These are phyloP conservation scores for Myriosclerotinia scirpicola DNA, from an alignment of 2,329 filamentous ascomycete genomes.

Conservation along the genomic window DNA sequence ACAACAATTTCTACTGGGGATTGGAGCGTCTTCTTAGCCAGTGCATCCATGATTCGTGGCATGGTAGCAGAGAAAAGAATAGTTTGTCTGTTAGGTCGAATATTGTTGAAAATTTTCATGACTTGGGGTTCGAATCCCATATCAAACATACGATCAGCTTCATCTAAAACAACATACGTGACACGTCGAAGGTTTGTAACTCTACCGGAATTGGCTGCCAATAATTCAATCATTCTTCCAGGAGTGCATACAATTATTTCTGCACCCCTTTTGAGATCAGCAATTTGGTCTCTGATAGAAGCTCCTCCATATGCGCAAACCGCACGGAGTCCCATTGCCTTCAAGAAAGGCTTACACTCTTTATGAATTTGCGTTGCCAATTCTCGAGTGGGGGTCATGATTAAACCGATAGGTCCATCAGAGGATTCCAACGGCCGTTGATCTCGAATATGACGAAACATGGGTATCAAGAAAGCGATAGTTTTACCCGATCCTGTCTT, in stretches of 20 bases:
- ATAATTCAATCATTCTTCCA: conserved; percentile 90
- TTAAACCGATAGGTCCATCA: conserved; percentile 83
- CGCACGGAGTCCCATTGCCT: conserved; percentile 77
- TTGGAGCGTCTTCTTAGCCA: conserved; percentile 84
- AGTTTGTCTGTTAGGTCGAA: conserved; percentile 88
- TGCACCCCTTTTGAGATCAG: conserved; percentile 89
- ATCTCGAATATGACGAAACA: conserved; percentile 98
- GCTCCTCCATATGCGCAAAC: conserved; percentile 94
- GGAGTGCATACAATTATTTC: conserved; percentile 96
- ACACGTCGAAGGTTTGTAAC: conserved; percentile 88
- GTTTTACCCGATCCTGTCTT: conserved; percentile 99
- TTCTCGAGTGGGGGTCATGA: conserved; percentile 94
- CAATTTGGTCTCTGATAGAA: conserved; percentile 96
- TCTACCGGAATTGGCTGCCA: conserved; percentile 89
- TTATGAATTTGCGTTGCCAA: conserved; percentile 90
- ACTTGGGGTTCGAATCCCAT: conserved; percentile 99
- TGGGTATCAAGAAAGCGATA: conserved; percentile 89
- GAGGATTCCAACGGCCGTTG: conserved; percentile 77
- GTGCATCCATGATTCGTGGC: conserved; percentile 84
- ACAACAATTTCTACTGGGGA: conserved; percentile 90
- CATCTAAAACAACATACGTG: conserved; percentile 92
- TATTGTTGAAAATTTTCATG: conserved; percentile 91
- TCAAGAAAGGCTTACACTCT: conserved; percentile 93
- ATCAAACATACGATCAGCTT: conserved; percentile 98
- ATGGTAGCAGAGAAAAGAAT: conserved; percentile 97